Evolutionary conservation across 768 basidiomycete species (phyloP).

Genomic region (Boletus speciosus): DNA sequence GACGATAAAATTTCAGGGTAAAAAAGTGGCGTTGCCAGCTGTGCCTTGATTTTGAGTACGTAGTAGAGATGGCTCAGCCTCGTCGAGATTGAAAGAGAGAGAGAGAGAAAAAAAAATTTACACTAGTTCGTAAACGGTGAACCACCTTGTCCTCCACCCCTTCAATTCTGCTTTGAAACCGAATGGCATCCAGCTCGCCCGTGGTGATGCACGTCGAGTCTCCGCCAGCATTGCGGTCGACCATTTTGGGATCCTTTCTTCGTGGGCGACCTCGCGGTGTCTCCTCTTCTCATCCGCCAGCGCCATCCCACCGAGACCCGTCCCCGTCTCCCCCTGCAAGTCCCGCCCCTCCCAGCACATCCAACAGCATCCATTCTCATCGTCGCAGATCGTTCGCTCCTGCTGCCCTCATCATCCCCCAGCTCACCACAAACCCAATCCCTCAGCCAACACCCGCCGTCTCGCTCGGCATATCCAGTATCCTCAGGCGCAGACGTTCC

Average conservation of each 20-base stretch:
- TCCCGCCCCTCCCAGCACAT: slow-evolving; percentile 29
- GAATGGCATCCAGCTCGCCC: slow-evolving; percentile 12
- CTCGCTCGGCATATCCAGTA: slow-evolving; percentile 50
- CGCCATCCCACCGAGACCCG: slow-evolving; percentile 24
- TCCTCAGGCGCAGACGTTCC: slow-evolving; percentile 66
- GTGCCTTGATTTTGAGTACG: slow-evolving; percentile 7
- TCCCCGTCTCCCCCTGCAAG: slow-evolving; percentile 45
- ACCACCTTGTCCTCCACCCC: not conserved
- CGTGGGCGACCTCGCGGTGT: slow-evolving; percentile 66
- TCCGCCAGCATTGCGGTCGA: slow-evolving; percentile 41
- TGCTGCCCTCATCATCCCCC: slow-evolving; percentile 33
- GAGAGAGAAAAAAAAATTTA: slow-evolving; percentile 1
- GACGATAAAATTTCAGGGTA: not conserved
- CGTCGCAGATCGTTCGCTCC: slow-evolving; percentile 42
- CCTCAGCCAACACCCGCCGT: slow-evolving; percentile 27
- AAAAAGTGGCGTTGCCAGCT: slow-evolving; percentile 4
- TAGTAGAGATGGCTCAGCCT: slow-evolving; percentile 7
- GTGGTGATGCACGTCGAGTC: slow-evolving; percentile 23
- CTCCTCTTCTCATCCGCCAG: slow-evolving; percentile 51
- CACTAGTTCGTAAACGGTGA: not conserved
- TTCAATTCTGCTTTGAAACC: not conserved
- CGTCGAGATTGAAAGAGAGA: slow-evolving; percentile 12
- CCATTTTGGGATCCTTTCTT: slow-evolving; percentile 71
- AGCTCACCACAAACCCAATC: slow-evolving; percentile 29
- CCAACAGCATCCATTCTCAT: slow-evolving; percentile 24